Conservation (phyloP, 2,329 filamentous ascomycete species). For the Fusarium sp. region DNA sequence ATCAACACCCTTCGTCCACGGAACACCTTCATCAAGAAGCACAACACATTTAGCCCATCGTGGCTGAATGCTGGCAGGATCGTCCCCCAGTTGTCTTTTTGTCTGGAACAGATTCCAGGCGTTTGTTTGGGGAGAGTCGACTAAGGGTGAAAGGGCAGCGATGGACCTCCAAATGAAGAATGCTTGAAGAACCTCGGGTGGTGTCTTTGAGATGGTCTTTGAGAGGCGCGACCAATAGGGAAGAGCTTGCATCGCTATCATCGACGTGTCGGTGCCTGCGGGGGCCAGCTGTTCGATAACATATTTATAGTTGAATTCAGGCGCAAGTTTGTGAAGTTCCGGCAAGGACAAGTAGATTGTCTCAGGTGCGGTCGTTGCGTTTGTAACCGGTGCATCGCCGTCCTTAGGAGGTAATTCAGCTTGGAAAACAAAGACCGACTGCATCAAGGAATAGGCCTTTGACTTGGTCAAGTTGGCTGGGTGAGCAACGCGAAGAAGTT, state of each 20-base stretch:
- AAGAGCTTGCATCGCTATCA: no score
- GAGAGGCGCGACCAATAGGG: no score
- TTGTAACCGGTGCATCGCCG: not conserved
- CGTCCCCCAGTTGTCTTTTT: no score
- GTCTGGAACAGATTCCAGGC: slow-evolving; percentile 69
- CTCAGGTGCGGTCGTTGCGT: no score
- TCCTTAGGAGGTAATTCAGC: not conserved
- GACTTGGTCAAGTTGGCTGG: slow-evolving; percentile 19
- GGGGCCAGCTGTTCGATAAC: slow-evolving; percentile 16
- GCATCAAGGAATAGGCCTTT: not conserved
- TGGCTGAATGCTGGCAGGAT: no score
- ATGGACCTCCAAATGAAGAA: slow-evolving; percentile 74
- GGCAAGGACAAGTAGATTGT: not conserved
- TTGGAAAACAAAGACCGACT: not conserved
- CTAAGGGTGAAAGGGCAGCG: slow-evolving; percentile 59
- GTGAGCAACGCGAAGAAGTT: slow-evolving; percentile 12
- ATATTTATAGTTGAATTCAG: slow-evolving; percentile 20
- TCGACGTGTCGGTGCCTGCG: not conserved
- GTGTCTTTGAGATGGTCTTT: slow-evolving; percentile 49
- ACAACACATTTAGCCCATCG: no score
- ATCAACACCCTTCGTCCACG: no score
- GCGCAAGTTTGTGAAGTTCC: not conserved
- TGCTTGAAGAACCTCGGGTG: slow-evolving; percentile 65
- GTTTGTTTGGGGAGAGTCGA: slow-evolving; percentile 70
- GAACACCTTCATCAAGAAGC: no score